Conservation (phyloP, 805 yeast genomes). For the Wickerhamiella occidentalis region DNA sequence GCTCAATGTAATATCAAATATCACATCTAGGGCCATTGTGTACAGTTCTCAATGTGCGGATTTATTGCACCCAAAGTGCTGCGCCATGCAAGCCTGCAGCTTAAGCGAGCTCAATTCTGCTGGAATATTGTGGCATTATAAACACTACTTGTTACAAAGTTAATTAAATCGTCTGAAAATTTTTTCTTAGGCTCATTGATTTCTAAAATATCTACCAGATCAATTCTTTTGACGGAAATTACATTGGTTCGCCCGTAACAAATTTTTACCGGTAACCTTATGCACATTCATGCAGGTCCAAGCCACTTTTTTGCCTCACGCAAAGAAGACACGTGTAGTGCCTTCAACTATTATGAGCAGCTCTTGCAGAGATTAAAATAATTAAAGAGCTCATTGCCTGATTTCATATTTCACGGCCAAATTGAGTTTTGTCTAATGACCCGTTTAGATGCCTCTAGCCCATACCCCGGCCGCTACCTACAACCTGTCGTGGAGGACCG, state of each 20-base stretch:
- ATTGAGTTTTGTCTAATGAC: too few relatives aligned
- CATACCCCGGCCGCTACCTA: too few relatives aligned
- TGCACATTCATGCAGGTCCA: neutral
- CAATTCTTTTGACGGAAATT: neutral
- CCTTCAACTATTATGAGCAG: too few relatives aligned
- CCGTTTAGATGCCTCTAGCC: too few relatives aligned
- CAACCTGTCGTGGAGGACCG: too few relatives aligned
- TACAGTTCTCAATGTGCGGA: neutral
- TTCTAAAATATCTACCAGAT: neutral
- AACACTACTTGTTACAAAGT: neutral
- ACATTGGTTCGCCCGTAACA: neutral
- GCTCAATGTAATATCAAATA: too few relatives aligned
- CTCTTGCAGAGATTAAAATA: too few relatives aligned
- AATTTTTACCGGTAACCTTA: neutral
- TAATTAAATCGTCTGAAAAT: neutral
- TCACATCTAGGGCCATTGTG: neutral
- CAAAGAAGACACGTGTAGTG: too few relatives aligned
- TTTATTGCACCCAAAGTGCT: neutral
- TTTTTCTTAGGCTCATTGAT: neutral
- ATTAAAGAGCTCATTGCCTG: too few relatives aligned
- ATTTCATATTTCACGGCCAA: too few relatives aligned
- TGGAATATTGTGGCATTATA: neutral
- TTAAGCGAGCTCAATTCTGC: neutral
- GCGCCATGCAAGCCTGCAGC: constrained; percentile 2
- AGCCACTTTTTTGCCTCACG: neutral